Base-by-base conservation (phyloP, 2,329 filamentous ascomycete species). In the Penicillium sp. region DNA sequence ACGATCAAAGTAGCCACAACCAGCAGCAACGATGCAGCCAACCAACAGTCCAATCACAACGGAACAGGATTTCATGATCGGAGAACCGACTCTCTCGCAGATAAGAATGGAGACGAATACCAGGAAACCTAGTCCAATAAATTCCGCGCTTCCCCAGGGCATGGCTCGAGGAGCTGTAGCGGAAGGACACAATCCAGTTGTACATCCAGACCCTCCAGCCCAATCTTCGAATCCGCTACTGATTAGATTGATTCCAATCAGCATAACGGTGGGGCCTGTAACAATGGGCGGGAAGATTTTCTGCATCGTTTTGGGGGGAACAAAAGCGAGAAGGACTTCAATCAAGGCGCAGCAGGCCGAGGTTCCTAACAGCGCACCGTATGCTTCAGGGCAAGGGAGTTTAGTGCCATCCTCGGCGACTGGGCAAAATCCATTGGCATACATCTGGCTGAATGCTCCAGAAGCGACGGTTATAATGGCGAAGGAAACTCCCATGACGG, bases 21-120 rank as follows among this genome's bases (percentile, higher is more conserved):
- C 40, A 42, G 40, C 40, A 42, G 40, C 40, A 42, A 42, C 40
- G 40, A 42, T 42, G n/a, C 40, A 42, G 40, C 40, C 40, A 42
- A 42, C 40, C 40, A 42, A 42, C 40, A 42, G 19, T 42, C 40
- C 40, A 42, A 42, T 42, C n/a, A 42, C 40, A 19, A 42, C 40
- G 9, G 40, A 42, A n/a, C 40, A 42, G 19, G 40, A 42, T 22
- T 22, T 42, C 40, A 42, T 42, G 40, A 42, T 42, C n/a, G 40
- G 40, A 42, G 40, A 42, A 22, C 40, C 40, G n/a, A 42, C 12
- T 42, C 40, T 42, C 19, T 42, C 40, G 40, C 40, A 42, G 40
- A 42, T 42, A 22, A 42, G 40, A 42, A 42, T 42, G n/a, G 40
- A 42, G 40, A 42, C 40, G 40, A 42, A 42, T 42, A 42, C 40